A percentile compares a stretch with the other conserved stretches of the same genome.
phyloP scores from a whole-genome alignment of 2,329 filamentous ascomycete species.

The Aureobasidium sp. region DNA sequence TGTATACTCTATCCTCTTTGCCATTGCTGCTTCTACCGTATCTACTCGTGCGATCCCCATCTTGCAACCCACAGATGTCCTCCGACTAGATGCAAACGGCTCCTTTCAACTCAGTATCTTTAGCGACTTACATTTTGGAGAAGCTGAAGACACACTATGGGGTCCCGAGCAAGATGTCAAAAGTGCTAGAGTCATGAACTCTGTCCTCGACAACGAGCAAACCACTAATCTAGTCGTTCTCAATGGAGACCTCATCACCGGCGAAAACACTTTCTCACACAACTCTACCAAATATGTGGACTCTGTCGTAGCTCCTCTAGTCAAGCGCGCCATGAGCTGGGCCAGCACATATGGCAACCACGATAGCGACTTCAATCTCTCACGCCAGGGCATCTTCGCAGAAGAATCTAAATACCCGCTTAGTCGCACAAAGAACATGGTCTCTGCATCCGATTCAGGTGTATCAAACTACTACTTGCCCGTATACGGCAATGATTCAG shows the following conservation, averaged over 20 bases:
- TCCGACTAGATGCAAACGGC: slow-evolving; percentile 28
- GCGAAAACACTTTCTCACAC: slow-evolving; percentile 51
- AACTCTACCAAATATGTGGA: slow-evolving; percentile 55
- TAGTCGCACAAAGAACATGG: slow-evolving; percentile 39
- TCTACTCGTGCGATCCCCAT: slow-evolving; percentile 12
- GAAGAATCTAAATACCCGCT: slow-evolving; percentile 33
- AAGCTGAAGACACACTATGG: slow-evolving; percentile 45
- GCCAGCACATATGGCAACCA: slow-evolving; percentile 68
- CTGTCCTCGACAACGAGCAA: slow-evolving; percentile 50
- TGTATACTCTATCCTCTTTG: slow-evolving; percentile 8
- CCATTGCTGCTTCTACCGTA: slow-evolving; percentile 9
- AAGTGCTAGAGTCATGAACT: slow-evolving; percentile 50
- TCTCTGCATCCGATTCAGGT: slow-evolving; percentile 33
- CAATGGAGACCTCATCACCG: slow-evolving; percentile 65
- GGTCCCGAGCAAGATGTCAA: slow-evolving; percentile 49
- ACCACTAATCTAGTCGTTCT: slow-evolving; percentile 55
- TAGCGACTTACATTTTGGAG: slow-evolving; percentile 64
- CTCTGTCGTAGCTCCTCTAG: slow-evolving; percentile 51
- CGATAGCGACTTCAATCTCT: slow-evolving; percentile 55
- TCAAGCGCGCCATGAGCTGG: slow-evolving; percentile 51
- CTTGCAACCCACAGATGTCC: slow-evolving; percentile 9
- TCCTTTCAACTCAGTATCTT: slow-evolving; percentile 53
- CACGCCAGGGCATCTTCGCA: slow-evolving; percentile 36
- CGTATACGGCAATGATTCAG: slow-evolving; percentile 38
- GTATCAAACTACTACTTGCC: slow-evolving; percentile 51